These are phyloP conservation scores for Oryza punctata DNA, from an alignment of 176 grass and related monocot genomes.

Conservation along the genomic window DNA sequence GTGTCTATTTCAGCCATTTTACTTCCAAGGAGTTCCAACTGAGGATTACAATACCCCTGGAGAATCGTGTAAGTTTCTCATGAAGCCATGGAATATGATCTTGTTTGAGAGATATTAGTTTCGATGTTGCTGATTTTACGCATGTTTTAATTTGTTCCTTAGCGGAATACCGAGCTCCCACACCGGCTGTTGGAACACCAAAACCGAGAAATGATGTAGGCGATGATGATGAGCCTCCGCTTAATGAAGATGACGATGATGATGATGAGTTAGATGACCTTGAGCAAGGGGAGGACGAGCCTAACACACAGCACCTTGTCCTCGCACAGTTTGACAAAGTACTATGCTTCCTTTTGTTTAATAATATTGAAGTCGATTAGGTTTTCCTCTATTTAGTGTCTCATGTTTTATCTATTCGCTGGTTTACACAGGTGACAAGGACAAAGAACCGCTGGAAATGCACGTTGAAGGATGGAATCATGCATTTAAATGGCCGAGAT, in stretches of 20 bases:
- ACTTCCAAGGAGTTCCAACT: slow-evolving; percentile 63
- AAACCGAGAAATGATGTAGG: slow-evolving; percentile 46
- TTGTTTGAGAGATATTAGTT: neutral
- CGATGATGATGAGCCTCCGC: slow-evolving; percentile 72
- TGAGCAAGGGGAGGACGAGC: slow-evolving; percentile 63
- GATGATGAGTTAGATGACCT: slow-evolving; percentile 74
- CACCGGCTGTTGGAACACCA: slow-evolving; percentile 64
- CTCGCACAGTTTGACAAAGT: slow-evolving; percentile 85
- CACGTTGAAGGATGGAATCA: slow-evolving; percentile 81
- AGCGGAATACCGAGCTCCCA: slow-evolving; percentile 68
- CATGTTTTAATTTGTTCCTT: slow-evolving; percentile 31
- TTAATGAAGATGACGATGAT: slow-evolving; percentile 71
- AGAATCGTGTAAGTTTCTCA: slow-evolving; percentile 56
- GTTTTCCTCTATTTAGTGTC: neutral
- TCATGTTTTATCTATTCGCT: slow-evolving; percentile 28
- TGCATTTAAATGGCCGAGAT: slow-evolving; percentile 78
- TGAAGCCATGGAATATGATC: neutral
- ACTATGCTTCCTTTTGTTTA: slow-evolving; percentile 30
- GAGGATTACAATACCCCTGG: slow-evolving; percentile 83
- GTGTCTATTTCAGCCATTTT: slow-evolving; percentile 53
- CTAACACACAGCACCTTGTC: slow-evolving; percentile 77
- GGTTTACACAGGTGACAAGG: slow-evolving; percentile 61
- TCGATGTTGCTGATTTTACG: neutral
- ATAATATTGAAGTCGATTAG: slow-evolving; percentile 13
- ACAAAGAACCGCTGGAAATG: slow-evolving; percentile 90